Percentiles rank a stretch among this genome's conserved stretches.
These are phyloP conservation scores for Persicaria maculosa DNA, from an alignment of 148 eudicot species.

Conservation along the genomic window DNA sequence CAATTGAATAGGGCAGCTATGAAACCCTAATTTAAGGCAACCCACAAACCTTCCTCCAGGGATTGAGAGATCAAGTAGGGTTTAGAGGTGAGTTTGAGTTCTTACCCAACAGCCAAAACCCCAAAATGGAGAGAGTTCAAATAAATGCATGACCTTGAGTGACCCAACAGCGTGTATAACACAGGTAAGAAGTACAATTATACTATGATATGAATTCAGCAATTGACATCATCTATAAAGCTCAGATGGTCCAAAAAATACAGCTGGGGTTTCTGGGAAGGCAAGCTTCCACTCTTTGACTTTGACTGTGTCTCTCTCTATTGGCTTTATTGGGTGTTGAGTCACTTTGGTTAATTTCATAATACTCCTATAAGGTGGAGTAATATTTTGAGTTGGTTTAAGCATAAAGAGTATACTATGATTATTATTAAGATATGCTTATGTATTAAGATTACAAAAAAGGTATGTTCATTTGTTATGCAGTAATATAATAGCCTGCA, in stretches of 20 bases:
- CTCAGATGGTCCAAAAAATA: not conserved
- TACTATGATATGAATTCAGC: not conserved
- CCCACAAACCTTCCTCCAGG: no score
- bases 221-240: not conserved
- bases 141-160: not conserved
- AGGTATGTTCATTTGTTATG: no score
- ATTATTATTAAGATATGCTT: no score
- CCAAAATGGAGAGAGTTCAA: not conserved
- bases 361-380: not conserved
- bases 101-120: not conserved
- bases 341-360: not conserved
- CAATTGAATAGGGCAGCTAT: not conserved
- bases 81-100: not conserved
- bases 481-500: no score
- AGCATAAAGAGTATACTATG: no score
- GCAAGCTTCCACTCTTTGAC: constrained; percentile 4
- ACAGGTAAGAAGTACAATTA: not conserved
- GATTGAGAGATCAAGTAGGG: not conserved
- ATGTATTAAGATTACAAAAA: no score
- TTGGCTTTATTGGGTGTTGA: not conserved
- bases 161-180: not conserved
- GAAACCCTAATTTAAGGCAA: constrained; percentile 2
- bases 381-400: no score
- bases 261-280: constrained; percentile 7
- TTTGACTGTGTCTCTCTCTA: not conserved